Evolutionary conservation across 306 rosid genomes (phyloP), one percentile per base, ranked within the genome.

Genomic region (Quercus aquifolioides): DNA sequence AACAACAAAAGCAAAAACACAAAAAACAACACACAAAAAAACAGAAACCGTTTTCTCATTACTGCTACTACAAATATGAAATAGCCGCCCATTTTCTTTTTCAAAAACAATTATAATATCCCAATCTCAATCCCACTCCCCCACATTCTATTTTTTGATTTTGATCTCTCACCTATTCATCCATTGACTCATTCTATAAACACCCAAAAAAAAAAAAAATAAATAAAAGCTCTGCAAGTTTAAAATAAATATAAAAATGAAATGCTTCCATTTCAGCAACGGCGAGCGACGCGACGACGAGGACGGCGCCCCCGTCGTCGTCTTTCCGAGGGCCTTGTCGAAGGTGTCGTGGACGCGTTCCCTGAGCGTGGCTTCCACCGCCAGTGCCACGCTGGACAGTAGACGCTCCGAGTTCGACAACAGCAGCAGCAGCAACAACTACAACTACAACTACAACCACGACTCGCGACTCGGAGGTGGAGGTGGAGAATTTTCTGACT

Each of bases 301-400:
- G 18, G 88, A 78, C 25, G 79, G 84, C 8, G 71, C 81, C 28
- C 88, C 83, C 54, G 71, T 82, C 25, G 89, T 83, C 54, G 71
- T 81, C 17, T 88, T 84, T 5, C 78, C 92, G 3, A 78, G 95
- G 70, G 81, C 83, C 3, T 78, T 80, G 11, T 94, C 99, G 3
- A 85, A 88, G 62, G 89, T 93, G 5, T 95, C 98, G 9, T 95
- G 99, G 99, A 94, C 93, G 6, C 96, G 99, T 10, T 93, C 99
- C 0, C 86, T 95, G n/a, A 95, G 99, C 75, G 85, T 92, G 41
- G 97, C 97, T 26, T 92, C 97, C 17, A 86, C 97, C 25, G 88
- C 97, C 6, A 88, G 89, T 41, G 46, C 46, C 77, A 86, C 87
- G 51, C 68, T 90, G 26, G 97, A 88, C 79, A 84, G 85, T 0